Evolutionary conservation across 129 eudicot genomes (phyloP).

Genomic region (Artemisia argyi): DNA sequence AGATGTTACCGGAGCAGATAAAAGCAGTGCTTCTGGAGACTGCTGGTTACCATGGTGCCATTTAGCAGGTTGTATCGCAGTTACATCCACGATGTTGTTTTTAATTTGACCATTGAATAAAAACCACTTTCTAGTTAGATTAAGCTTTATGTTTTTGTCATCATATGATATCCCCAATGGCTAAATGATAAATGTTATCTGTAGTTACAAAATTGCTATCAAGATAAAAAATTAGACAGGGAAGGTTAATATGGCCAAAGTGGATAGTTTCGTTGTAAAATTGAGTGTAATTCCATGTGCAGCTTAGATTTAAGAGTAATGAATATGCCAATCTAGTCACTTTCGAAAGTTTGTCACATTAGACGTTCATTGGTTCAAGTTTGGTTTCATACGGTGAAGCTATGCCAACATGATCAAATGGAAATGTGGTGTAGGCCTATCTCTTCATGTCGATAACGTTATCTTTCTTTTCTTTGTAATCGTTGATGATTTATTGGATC

Average conservation of each 20-base stretch:
- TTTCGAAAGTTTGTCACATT: background rate
- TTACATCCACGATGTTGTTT: conserved; percentile 18
- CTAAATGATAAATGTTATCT: background rate
- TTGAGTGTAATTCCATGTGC: background rate
- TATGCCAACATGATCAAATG: background rate
- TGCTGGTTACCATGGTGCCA: conserved; percentile 68
- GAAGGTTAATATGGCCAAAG: background rate
- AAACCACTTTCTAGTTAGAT: conserved; percentile 13
- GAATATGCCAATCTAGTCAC: background rate
- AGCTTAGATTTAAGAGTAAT: background rate
- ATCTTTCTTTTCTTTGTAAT: too few species aligned
- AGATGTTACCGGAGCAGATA: conserved; percentile 73
- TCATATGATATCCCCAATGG: background rate
- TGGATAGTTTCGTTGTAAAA: background rate
- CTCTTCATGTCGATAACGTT: too few species aligned
- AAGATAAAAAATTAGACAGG: background rate
- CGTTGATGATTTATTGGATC: too few species aligned
- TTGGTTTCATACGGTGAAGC: background rate
- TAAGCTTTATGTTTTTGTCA: background rate
- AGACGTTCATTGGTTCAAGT: background rate
- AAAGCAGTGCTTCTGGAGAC: conserved; percentile 73
- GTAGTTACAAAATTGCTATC: background rate
- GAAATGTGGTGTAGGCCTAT: too few species aligned
- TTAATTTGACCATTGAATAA: conserved; percentile 24
- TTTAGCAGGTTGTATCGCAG: conserved; percentile 29